Evolutionary conservation across 2,329 filamentous ascomycete genomes (phyloP), one percentile per base, ranked within the genome.

Genomic region (Trichoderma cornu-damae): DNA sequence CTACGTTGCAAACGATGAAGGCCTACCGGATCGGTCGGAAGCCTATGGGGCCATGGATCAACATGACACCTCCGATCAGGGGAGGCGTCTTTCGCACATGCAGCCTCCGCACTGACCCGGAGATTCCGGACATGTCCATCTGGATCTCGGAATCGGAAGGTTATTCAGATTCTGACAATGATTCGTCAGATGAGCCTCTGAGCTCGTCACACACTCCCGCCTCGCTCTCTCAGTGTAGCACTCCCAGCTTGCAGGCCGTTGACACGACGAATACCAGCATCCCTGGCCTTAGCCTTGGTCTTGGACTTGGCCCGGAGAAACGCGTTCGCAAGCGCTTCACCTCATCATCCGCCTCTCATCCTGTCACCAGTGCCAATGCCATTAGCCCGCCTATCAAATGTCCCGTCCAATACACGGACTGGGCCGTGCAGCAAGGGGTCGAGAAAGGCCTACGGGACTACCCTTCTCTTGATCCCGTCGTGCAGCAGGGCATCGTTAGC

Each of bases 361-460:
- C n/a, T 22, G 20, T 20, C n/a, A 11, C 28, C 16, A 8, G 16
- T 48, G 18, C 26, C n/a, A 22, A 22, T 81, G 83, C 57, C 76
- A 7, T 18, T 9, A 6, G 11, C n/a, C 24, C 52, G 2, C 77
- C 50, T 22, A 53, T 12, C 2, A 47, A 85, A 92, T 69, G 79
- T 82, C 37, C 76, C 85, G 24, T 26, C 34, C 63, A 94, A 66
- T 84, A 90, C 67, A 84, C 93, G 57, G 79, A 58, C 12, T 52
- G 58, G 58, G 53, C 47, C 20, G 47, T 59, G 22, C 53, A 52
- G 3, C 46, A 52, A 38, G 58, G 46, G 12, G 22, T 47, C 6
- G 79, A 83, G 55, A 78, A 92, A 3, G 92, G 96, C 68, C 77
- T 86, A 30, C 81, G 85, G 20, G 90, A 85, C 69, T 99, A 96